Conservation (phyloP, 805 yeast genomes). For the Starmerella floricola region DNA sequence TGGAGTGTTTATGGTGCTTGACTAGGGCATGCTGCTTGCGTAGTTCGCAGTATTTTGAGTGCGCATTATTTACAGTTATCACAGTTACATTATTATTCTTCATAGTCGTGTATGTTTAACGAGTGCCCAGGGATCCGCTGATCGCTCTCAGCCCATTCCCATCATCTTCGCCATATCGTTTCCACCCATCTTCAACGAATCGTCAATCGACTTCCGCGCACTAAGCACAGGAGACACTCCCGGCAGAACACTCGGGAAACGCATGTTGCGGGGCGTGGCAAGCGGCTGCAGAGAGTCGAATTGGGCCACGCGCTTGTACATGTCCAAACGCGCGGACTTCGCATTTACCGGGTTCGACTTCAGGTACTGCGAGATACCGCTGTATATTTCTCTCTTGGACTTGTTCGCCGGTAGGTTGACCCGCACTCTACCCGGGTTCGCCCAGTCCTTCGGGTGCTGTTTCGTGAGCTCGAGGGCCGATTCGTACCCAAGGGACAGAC, state of each 20-base stretch:
- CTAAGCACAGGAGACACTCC: slow-evolving; percentile 65
- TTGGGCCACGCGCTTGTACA: slow-evolving; percentile 22
- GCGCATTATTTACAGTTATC: background rate
- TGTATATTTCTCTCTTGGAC: slow-evolving; percentile 52
- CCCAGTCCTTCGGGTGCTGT: slow-evolving; percentile 91
- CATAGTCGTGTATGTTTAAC: too few relatives aligned
- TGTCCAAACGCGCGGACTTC: slow-evolving; percentile 35
- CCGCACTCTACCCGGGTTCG: slow-evolving; percentile 93
- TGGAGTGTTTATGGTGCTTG: too few relatives aligned
- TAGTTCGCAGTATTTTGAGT: too few relatives aligned
- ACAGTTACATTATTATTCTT: background rate
- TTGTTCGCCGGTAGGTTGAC: slow-evolving; percentile 42
- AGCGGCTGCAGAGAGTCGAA: slow-evolving; percentile 34
- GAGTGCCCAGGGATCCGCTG: too few relatives aligned
- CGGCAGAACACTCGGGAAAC: slow-evolving; percentile 82
- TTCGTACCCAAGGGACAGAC: slow-evolving; percentile 30
- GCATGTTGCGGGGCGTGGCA: slow-evolving; percentile 76
- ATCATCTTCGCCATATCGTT: slow-evolving; percentile 17
- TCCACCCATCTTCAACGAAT: slow-evolving; percentile 15
- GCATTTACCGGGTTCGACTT: slow-evolving; percentile 58
- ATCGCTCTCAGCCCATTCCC: slow-evolving; percentile 9
- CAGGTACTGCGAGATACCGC: slow-evolving; percentile 48
- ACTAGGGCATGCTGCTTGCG: too few relatives aligned
- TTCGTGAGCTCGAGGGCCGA: slow-evolving; percentile 48
- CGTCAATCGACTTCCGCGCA: slow-evolving; percentile 69